phyloP scores from a whole-genome alignment of 116 monocot species.

The Dioscorea cayenensis region DNA sequence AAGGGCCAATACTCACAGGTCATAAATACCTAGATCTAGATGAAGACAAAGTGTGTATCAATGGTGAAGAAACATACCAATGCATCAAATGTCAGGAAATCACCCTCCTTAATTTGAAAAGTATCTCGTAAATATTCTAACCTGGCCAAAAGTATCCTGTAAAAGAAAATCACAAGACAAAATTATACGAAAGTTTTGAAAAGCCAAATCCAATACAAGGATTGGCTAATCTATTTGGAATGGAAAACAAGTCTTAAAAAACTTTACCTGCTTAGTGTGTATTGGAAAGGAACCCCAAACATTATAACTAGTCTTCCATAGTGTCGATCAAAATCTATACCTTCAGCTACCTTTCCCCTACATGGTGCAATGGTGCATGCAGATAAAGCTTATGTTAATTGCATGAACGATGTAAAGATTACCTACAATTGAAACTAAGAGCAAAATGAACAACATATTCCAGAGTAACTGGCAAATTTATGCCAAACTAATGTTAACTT shows the following conservation, averaged over 20 bases:
- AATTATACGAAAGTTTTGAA: not conserved
- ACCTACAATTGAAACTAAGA: not conserved
- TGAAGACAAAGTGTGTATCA: not conserved
- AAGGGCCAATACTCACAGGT: not conserved
- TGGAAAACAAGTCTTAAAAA: not conserved
- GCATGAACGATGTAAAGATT: not conserved
- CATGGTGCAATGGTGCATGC: not conserved
- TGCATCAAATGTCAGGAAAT: constrained; percentile 99
- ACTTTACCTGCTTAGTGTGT: constrained; percentile 88
- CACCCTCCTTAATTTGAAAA: constrained; percentile 99
- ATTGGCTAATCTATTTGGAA: not conserved
- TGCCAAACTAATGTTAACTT: not conserved
- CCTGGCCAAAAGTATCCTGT: constrained; percentile 84
- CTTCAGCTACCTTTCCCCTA: constrained; percentile 99
- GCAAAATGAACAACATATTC: not conserved
- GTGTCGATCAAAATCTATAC: constrained; percentile 98
- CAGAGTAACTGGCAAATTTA: not conserved
- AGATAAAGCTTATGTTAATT: not conserved
- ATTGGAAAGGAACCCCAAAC: constrained; percentile 98
- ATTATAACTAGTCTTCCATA: constrained; percentile 99
- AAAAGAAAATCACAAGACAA: constrained; percentile 9
- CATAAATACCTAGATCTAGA: not conserved
- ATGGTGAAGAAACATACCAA: constrained; percentile 45
- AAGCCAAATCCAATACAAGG: not conserved
- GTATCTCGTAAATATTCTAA: constrained; percentile 93